Conservation (phyloP, 23 red algal genomes). For the Gracilaria gracilis region DNA sequence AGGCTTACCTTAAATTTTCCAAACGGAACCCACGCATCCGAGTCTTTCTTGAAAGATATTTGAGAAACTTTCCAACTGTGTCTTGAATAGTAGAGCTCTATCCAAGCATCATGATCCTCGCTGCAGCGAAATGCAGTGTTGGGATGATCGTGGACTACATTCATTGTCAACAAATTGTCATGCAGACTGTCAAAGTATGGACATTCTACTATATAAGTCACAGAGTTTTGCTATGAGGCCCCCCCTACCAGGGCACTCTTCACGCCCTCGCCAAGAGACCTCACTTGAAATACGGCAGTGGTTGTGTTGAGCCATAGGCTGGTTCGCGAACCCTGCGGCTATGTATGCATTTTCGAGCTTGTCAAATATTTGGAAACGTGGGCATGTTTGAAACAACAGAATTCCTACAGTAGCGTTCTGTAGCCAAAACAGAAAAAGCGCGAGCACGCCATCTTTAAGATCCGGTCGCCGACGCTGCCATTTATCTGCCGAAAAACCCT, state of each 20-base stretch:
- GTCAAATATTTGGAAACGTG: neutral
- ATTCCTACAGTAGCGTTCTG: too few relatives aligned
- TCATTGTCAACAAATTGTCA: neutral
- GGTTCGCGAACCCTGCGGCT: too few relatives aligned
- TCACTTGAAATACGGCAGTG: too few relatives aligned
- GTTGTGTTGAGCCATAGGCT: too few relatives aligned
- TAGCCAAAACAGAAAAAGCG: too few relatives aligned
- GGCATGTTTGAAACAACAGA: neutral
- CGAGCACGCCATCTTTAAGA: neutral
- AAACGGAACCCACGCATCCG: constrained; percentile 49
- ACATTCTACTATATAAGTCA: neutral
- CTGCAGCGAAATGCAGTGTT: constrained; percentile 26
- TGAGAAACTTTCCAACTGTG: constrained; percentile 51
- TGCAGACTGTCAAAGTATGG: neutral
- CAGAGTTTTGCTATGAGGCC: neutral
- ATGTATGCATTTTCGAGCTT: too few relatives aligned
- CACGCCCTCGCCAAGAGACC: too few relatives aligned
- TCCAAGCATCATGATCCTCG: constrained; percentile 33
- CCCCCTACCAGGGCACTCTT: too few relatives aligned
- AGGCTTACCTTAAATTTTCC: constrained; percentile 54
- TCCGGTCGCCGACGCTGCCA: too few relatives aligned
- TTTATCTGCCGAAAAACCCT: too few relatives aligned
- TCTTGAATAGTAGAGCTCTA: constrained; percentile 58
- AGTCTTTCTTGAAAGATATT: constrained; percentile 57
- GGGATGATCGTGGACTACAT: constrained; percentile 22